Percentiles rank a stretch among this genome's conserved stretches.
phyloP scores from a whole-genome alignment of 2,329 filamentous ascomycete genomes.

The Phaeosphaeriaceae sp. region DNA sequence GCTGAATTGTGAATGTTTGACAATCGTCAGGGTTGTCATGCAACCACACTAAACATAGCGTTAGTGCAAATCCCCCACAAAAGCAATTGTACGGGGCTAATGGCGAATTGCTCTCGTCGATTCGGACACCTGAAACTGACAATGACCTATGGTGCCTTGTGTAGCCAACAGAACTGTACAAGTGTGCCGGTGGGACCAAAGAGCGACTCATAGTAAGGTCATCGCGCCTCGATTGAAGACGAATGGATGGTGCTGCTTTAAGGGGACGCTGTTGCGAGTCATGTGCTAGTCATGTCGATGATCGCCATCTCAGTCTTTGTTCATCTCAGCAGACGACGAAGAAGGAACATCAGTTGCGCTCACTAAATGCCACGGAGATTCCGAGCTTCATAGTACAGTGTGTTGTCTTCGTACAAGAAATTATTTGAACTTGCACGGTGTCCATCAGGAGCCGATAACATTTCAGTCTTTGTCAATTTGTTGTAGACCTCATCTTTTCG shows the following conservation, averaged over 20 bases:
- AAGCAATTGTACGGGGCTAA: not conserved
- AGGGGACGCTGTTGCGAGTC: not conserved
- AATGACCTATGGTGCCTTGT: not conserved
- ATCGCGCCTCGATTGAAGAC: not conserved
- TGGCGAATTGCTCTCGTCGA: not conserved
- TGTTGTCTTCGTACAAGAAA: no score
- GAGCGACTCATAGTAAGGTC: no score
- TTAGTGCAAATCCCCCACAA: constrained; percentile 3
- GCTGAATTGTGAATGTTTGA: not conserved
- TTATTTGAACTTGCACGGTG: no score
- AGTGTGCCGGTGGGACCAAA: not conserved
- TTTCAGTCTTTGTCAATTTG: no score
- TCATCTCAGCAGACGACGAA: not conserved
- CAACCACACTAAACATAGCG: constrained; percentile 2
- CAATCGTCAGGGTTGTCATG: constrained; percentile 3
- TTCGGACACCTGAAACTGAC: not conserved
- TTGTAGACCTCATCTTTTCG: no score
- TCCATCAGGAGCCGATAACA: no score
- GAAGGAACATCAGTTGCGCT: not conserved
- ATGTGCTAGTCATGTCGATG: not conserved
- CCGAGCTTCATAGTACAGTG: no score
- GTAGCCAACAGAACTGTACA: not conserved
- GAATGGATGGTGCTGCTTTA: no score
- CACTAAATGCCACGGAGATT: not conserved
- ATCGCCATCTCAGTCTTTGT: not conserved